Evolutionary conservation across 768 basidiomycete genomes (phyloP).

Genomic region (Leccinum olivaceopallidum): DNA sequence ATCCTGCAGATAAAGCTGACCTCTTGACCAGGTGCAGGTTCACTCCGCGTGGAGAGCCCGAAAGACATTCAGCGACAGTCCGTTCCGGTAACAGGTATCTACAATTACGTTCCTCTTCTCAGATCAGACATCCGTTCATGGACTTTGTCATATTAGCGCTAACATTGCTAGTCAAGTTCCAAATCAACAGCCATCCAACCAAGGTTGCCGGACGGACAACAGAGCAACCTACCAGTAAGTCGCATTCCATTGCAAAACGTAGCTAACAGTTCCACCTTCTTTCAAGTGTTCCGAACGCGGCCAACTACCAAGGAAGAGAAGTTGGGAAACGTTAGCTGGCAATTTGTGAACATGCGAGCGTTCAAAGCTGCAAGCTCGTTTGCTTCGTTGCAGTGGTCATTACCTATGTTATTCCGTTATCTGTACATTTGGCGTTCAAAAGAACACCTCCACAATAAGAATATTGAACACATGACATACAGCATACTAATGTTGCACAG

Average conservation of each 20-base stretch:
- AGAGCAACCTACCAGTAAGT: background rate
- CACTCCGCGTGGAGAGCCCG: conserved; percentile 4
- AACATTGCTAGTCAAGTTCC: background rate
- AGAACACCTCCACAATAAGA: background rate
- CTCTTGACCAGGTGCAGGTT: conserved; percentile 5
- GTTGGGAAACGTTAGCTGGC: background rate
- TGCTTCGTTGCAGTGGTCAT: background rate
- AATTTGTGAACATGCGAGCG: background rate
- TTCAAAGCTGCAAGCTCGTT: background rate
- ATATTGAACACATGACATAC: background rate
- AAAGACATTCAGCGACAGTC: rapidly evolving
- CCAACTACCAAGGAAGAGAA: background rate
- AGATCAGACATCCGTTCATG: background rate
- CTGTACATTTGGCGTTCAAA: background rate
- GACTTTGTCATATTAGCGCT: background rate
- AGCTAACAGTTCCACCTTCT: background rate
- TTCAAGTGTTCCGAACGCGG: background rate
- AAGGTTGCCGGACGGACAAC: background rate
- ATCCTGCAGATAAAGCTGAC: background rate
- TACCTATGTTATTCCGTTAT: background rate
- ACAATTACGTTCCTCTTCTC: background rate
- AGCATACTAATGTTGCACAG: background rate
- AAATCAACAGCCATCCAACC: background rate
- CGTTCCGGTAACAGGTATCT: conserved; percentile 4
- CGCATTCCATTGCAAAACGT: background rate